These are phyloP conservation scores for Saturnispora saitoi DNA, from an alignment of 805 yeast genomes.

Conservation along the genomic window DNA sequence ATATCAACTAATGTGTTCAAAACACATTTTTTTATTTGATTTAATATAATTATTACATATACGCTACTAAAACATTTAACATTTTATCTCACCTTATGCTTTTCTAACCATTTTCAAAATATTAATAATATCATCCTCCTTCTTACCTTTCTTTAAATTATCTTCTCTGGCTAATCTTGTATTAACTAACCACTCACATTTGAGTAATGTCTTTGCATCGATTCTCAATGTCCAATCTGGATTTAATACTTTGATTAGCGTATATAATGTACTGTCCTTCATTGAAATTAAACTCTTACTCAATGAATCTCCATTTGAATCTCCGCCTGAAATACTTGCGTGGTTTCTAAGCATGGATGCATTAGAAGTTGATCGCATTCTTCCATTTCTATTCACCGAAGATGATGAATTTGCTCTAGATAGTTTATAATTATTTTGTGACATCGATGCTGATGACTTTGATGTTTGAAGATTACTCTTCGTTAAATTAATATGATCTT, in stretches of 20 bases:
- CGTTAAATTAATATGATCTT: neutral
- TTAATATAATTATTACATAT: no score
- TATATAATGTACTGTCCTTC: slow-evolving; percentile 10
- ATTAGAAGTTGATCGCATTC: slow-evolving; percentile 1
- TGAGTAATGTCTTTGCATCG: slow-evolving; percentile 15
- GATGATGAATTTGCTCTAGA: neutral
- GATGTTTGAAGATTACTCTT: neutral
- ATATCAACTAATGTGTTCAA: no score
- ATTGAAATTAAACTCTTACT: slow-evolving; percentile 11
- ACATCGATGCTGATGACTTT: neutral
- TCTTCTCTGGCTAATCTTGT: slow-evolving; percentile 17
- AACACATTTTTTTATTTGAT: no score
- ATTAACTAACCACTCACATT: slow-evolving; percentile 28
- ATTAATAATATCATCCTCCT: slow-evolving; percentile 22
- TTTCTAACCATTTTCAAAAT: slow-evolving; percentile 8
- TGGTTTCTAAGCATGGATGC: neutral
- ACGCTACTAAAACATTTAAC: neutral
- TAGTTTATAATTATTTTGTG: neutral
- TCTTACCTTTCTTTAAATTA: slow-evolving; percentile 12
- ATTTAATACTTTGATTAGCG: slow-evolving; percentile 24
- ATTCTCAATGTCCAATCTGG: slow-evolving; percentile 23
- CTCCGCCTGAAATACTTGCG: neutral
- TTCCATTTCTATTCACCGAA: neutral
- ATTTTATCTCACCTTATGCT: neutral
- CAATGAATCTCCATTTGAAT: neutral